Conservation (phyloP, 352 stramenopile species). For the Globisporangium parvum region DNA sequence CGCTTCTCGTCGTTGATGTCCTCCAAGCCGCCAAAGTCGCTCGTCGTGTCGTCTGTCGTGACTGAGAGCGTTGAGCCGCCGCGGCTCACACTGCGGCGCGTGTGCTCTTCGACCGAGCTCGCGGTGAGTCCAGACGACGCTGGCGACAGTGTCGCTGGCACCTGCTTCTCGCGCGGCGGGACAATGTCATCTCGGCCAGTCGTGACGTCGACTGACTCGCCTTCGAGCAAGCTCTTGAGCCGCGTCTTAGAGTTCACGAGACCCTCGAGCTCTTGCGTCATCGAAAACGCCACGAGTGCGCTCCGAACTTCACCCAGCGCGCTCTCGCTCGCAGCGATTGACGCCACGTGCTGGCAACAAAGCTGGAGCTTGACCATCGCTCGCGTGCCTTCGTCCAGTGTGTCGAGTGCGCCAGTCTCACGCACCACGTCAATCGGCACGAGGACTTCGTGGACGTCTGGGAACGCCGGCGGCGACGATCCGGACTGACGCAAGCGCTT, state of each 20-base stretch:
- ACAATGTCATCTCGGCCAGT: constrained; percentile 29
- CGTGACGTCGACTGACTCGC: constrained; percentile 66
- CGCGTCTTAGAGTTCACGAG: constrained; percentile 63
- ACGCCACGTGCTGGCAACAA: constrained; percentile 29
- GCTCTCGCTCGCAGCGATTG: constrained; percentile 8
- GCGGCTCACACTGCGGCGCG: constrained; percentile 1
- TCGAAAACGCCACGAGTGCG: constrained; percentile 29
- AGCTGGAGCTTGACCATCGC: constrained; percentile 43
- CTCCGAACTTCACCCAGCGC: constrained; percentile 7
- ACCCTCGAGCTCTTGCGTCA: constrained; percentile 48
- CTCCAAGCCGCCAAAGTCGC: constrained; percentile 47
- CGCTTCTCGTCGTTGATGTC: constrained; percentile 62
- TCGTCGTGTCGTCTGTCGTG: constrained; percentile 60
- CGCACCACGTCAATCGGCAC: constrained; percentile 28
- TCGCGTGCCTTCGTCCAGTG: constrained; percentile 11
- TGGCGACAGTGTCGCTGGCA: constrained; percentile 13
- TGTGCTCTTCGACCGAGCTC: constrained; percentile 13
- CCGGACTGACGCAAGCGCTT: neutral
- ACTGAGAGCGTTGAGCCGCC: constrained; percentile 28
- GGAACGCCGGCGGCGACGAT: neutral
- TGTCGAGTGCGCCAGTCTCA: neutral
- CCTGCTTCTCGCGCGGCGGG: constrained; percentile 3
- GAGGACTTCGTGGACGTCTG: constrained; percentile 43
- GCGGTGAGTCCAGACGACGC: constrained; percentile 22
- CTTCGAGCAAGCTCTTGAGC: constrained; percentile 59